These are phyloP conservation scores for Arthromyces matolae DNA, from an alignment of 768 basidiomycete species.

Conservation along the genomic window DNA sequence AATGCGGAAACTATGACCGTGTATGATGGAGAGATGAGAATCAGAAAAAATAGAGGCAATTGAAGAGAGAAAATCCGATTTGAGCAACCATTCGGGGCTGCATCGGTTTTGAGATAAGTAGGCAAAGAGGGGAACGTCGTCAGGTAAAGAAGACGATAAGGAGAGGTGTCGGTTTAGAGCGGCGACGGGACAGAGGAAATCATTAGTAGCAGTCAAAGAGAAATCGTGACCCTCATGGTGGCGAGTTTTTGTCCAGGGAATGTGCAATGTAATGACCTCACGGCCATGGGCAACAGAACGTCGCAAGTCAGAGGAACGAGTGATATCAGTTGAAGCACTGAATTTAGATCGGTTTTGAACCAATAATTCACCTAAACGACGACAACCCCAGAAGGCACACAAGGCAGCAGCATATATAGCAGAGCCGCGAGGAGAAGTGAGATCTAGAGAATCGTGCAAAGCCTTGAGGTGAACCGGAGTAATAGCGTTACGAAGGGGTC, in stretches of 20 bases:
- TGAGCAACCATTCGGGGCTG: too few species aligned
- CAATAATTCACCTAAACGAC: slow-evolving; percentile 1
- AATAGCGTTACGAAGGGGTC: slow-evolving; percentile 11
- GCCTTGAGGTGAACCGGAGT: slow-evolving; percentile 3
- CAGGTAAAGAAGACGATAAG: slow-evolving; percentile 4
- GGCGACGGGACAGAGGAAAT: slow-evolving; percentile 15
- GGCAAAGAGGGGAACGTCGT: slow-evolving; percentile 11
- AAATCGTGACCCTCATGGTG: neutral
- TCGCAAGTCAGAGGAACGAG: neutral
- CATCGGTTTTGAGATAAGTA: neutral
- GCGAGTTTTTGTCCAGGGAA: slow-evolving; percentile 19
- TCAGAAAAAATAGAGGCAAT: neutral
- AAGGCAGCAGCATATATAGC: slow-evolving; percentile 15
- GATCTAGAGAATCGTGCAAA: neutral
- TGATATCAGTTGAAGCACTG: neutral
- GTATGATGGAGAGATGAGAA: neutral
- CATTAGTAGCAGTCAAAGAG: slow-evolving; percentile 11
- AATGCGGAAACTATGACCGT: neutral
- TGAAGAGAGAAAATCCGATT: neutral
- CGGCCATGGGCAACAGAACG: neutral
- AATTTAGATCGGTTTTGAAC: neutral
- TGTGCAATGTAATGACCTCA: slow-evolving; percentile 7
- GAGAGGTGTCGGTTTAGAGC: slow-evolving; percentile 15
- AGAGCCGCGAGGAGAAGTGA: slow-evolving; percentile 5
- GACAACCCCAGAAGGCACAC: slow-evolving; percentile 16